Conservation (phyloP, 352 stramenopile genomes). For the Phytopythium ostracodes region DNA sequence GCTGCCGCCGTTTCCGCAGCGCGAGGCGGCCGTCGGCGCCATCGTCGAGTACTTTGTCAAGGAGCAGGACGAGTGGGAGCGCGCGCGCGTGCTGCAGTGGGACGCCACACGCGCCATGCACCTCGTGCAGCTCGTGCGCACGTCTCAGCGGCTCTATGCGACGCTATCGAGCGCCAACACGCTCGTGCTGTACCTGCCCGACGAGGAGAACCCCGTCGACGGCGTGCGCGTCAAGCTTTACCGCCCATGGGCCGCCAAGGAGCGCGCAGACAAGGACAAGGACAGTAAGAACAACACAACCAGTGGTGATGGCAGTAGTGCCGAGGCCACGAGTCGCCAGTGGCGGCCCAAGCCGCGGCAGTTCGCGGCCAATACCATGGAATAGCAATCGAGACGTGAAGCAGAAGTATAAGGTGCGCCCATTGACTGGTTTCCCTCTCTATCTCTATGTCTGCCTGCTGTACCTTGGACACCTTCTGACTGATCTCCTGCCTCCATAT, state of each 20-base stretch:
- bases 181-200: constrained; percentile 57
- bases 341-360: constrained; percentile 72
- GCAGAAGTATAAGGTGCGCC: no score
- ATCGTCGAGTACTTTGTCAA: constrained; percentile 77
- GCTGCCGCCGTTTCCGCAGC: constrained; percentile 51
- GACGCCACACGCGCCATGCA: constrained; percentile 62
- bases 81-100: constrained; percentile 66
- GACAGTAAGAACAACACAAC: neutral
- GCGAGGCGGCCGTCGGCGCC: constrained; percentile 41
- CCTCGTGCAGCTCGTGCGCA: constrained; percentile 56
- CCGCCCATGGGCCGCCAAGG: constrained; percentile 20
- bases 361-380: constrained; percentile 29
- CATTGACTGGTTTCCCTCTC: no score
- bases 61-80: constrained; percentile 63
- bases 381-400: no score
- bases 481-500: no score
- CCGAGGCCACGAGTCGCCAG: constrained; percentile 10
- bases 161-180: constrained; percentile 54
- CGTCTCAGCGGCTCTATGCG: constrained; percentile 56
- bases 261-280: neutral
- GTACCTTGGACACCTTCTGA: no score
- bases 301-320: no score
- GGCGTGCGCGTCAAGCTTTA: constrained; percentile 58
- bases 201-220: constrained; percentile 53
- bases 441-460: no score